Base-by-base conservation (phyloP, 345 rosid genomes). In the Alliaria petiolata region DNA sequence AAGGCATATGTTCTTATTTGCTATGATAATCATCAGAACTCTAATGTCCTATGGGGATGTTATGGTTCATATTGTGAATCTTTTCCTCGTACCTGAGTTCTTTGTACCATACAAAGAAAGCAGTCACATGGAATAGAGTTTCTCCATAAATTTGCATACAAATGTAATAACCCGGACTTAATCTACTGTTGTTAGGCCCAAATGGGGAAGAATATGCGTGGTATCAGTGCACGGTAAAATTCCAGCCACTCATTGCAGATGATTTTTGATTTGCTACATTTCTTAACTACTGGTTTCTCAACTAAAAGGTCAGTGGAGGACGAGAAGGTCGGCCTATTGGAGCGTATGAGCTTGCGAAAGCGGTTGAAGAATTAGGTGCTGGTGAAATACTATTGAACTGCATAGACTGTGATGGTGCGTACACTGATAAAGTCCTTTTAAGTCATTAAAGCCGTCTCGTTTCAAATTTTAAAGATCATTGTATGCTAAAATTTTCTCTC, bases 281-380 rank as follows among this genome's bases (percentile, higher is more conserved):
- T n/a, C 38, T 38, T 55, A 53, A 47, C 62, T 47, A 42, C 10
- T 39, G 67, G 57, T 54, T 66, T 72, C 16, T 80, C 26, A 38
- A 19, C 47, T 73, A 62, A 50, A 70, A 95, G 99, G 97, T 92
- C 62, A 87, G 79, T 64, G 99, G 99, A 17, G 99, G 98, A 35
- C 87, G 98, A 81, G 98, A 95, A 79, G 96, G 92, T 66, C 86
- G 99, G 64, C 96, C 92, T 45, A 87, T 92, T 66, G 97, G 98
- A 79, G 99, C 99, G 38, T 90, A 85, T 71, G 99, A 95, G 85
- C 97, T 95, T 74, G 98, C 98, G 35, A 90, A 85, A 86, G 89
- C 89, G 39, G 98, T 92, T 67, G 97, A 95, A 81, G 92, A 85
- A 69, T 79, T 92, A 60, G 99, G 98, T 62, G 99, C 99, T 56